These are phyloP conservation scores for Schizothecium vesticola DNA, from an alignment of 495 filamentous ascomycete genomes.

Conservation along the genomic window DNA sequence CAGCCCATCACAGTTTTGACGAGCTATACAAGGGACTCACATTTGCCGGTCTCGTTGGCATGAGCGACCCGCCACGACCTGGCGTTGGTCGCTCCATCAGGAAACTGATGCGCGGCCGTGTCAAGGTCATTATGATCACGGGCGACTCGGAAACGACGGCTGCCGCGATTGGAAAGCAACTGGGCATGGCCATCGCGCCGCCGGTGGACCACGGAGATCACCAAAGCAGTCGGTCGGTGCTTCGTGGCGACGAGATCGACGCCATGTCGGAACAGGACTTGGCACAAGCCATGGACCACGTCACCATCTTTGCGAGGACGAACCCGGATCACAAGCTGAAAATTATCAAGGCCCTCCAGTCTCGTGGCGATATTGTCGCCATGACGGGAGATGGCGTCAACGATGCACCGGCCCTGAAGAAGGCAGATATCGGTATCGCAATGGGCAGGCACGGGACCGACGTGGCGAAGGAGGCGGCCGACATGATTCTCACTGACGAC, in stretches of 20 bases:
- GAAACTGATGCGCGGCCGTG: conserved; percentile 85
- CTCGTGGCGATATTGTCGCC: conserved; percentile 91
- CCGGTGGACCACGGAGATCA: conserved; percentile 39
- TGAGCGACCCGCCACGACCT: conserved; percentile 91
- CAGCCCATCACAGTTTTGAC: conserved; percentile 50
- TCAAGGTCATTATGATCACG: conserved; percentile 98
- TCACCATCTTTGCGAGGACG: conserved; percentile 91
- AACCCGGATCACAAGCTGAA: conserved; percentile 98
- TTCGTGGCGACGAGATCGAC: conserved; percentile 87
- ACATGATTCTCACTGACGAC: conserved; percentile 98
- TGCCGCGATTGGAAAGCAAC: conserved; percentile 82
- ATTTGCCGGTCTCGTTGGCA: conserved; percentile 89
- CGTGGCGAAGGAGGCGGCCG: conserved; percentile 97
- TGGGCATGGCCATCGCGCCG: conserved; percentile 73
- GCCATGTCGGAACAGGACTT: conserved; percentile 81
- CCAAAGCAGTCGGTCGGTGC: conserved; percentile 58
- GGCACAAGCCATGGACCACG: conserved; percentile 72
- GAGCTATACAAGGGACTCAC: conserved; percentile 74
- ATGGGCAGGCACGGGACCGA: conserved; percentile 96
- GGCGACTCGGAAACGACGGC: conserved; percentile 94
- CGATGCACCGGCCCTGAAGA: conserved; percentile 93
- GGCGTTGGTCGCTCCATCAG: conserved; percentile 86
- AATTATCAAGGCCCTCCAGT: conserved; percentile 85
- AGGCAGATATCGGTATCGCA: conserved; percentile 94
- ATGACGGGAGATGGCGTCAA: conserved; percentile 99